These are phyloP conservation scores for Blepharisma stoltei DNA, from an alignment of 73 alveolate genomes.

Conservation along the genomic window DNA sequence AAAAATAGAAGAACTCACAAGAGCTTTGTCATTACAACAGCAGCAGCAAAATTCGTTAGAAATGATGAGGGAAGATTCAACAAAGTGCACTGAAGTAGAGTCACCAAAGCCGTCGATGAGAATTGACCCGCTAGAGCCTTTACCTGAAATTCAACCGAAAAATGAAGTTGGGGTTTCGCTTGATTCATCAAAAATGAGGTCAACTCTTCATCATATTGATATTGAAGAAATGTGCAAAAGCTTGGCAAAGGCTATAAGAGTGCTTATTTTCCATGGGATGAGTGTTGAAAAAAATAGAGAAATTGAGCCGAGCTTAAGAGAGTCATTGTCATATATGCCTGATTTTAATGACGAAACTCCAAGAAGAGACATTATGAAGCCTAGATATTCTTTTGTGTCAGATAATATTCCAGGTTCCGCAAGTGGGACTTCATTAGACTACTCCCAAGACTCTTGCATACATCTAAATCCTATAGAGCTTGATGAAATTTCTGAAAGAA, in stretches of 20 bases:
- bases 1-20: neutral
- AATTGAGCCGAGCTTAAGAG: neutral
- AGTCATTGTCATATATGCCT: neutral
- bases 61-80: neutral
- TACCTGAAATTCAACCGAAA: constrained; percentile 31
- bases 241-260: constrained; percentile 45
- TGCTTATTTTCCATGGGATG: neutral
- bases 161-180: constrained; percentile 43
- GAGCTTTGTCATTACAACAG: neutral
- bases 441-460: too few relatives aligned
- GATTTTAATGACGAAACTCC: neutral
- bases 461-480: too few relatives aligned
- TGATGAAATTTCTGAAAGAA: too few relatives aligned
- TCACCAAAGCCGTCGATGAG: neutral
- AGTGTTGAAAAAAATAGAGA: constrained; percentile 27
- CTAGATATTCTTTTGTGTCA: too few relatives aligned
- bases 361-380: too few relatives aligned
- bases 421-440: too few relatives aligned
- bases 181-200: constrained; percentile 51
- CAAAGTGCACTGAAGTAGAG: neutral
- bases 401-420: too few relatives aligned
- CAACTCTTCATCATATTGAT: constrained; percentile 52
- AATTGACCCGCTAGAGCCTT: constrained; percentile 28
- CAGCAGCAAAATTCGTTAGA: neutral
- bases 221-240: constrained; percentile 63